phyloP scores from a whole-genome alignment of 2,329 filamentous ascomycete genomes.

The Emmonsia crescens region DNA sequence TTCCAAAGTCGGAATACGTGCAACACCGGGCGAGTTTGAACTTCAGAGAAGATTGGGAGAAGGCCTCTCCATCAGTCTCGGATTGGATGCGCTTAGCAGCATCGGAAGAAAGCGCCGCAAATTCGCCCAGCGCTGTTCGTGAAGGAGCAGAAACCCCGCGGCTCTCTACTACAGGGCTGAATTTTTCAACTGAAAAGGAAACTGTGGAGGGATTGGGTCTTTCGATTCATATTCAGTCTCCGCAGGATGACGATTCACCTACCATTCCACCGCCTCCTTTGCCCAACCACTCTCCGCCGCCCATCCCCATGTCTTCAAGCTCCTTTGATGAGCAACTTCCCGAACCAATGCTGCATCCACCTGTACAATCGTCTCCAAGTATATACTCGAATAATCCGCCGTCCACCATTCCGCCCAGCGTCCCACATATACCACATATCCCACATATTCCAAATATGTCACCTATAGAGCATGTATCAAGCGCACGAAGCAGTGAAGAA shows the following conservation, averaged over 20 bases:
- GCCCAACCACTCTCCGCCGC: conserved; percentile 38
- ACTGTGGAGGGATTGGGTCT: conserved; percentile 32
- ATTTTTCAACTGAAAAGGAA: conserved; percentile 19
- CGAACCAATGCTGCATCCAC: conserved; percentile 1
- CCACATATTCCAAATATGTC: conserved; percentile 6
- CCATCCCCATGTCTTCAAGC: conserved; percentile 18
- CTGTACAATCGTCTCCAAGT: conserved; percentile 15
- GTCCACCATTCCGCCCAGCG: conserved; percentile 8
- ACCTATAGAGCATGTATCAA: conserved; percentile 11
- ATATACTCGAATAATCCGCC: conserved; percentile 15
- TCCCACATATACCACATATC: conserved; percentile 7
- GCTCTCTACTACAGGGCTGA: conserved; percentile 11
- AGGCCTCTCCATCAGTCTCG: conserved; percentile 39
- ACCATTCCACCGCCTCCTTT: conserved; percentile 24
- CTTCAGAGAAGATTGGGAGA: conserved; percentile 38
- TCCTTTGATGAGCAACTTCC: background rate
- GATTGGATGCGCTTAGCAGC: conserved; percentile 39
- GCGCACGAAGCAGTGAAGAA: conserved; percentile 27
- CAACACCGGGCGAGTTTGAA: conserved; percentile 34
- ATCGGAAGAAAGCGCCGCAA: conserved; percentile 20
- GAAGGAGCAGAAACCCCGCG: conserved; percentile 21
- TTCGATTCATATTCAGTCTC: conserved; percentile 30
- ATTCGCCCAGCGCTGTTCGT: background rate
- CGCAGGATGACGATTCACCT: conserved; percentile 19
- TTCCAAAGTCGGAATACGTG: conserved; percentile 22